Conservation (phyloP, 2,329 filamentous ascomycete species). For the Ophiostoma populinum region DNA sequence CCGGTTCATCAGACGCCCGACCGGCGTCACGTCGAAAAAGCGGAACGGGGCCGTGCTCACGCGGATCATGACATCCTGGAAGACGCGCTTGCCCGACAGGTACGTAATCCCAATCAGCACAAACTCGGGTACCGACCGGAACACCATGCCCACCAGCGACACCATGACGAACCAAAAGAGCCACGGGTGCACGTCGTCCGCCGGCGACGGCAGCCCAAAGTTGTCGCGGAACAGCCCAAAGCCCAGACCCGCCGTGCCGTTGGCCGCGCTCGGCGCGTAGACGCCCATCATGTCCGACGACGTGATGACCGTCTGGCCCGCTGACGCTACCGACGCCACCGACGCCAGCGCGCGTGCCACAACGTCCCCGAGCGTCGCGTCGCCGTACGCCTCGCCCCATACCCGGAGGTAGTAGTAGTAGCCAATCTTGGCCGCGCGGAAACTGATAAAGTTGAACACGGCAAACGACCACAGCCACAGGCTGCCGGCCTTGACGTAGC, state of each 20-base stretch:
- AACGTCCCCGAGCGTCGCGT: conserved; percentile 9
- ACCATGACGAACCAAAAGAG: conserved; percentile 52
- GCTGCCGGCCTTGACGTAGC: conserved; percentile 68
- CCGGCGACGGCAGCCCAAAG: conserved; percentile 45
- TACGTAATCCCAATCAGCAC: conserved; percentile 66
- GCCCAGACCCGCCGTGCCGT: neutral
- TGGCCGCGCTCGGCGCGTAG: too few species aligned
- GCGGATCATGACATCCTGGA: conserved; percentile 51
- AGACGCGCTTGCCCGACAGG: conserved; percentile 58
- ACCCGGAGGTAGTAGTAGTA: conserved; percentile 71
- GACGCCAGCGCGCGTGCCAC: conserved; percentile 5
- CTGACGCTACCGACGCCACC: conserved; percentile 1
- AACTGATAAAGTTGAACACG: conserved; percentile 42
- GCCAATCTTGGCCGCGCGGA: conserved; percentile 45
- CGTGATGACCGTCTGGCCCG: neutral
- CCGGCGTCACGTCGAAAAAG: conserved; percentile 80
- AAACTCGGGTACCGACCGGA: conserved; percentile 43
- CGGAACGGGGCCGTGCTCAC: conserved; percentile 72
- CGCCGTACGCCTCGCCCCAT: conserved; percentile 64
- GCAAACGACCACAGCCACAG: conserved; percentile 55
- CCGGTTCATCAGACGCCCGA: conserved; percentile 81
- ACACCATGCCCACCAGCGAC: conserved; percentile 39
- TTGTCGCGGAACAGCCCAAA: conserved; percentile 13
- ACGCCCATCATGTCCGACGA: too few species aligned
- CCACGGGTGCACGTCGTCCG: conserved; percentile 55